These are phyloP conservation scores for Phytophthora nicotianae DNA, from an alignment of 352 stramenopile genomes.

Conservation along the genomic window DNA sequence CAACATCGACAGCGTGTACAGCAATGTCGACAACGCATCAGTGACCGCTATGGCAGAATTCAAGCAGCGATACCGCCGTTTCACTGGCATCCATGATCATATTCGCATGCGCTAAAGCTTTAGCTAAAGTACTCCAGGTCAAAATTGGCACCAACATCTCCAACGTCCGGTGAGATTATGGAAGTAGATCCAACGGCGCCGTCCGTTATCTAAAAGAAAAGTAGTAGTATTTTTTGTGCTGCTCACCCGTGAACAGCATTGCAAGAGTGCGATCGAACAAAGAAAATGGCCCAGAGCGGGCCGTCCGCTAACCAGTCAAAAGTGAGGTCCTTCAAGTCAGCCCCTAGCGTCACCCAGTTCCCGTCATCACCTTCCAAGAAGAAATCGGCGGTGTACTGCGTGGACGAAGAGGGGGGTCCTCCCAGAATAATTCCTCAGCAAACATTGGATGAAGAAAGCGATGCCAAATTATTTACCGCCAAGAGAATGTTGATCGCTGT, in stretches of 20 bases:
- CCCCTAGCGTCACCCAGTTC: constrained; percentile 5
- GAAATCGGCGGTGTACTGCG: constrained; percentile 24
- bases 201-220: too few relatives aligned
- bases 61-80: too few relatives aligned
- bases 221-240: too few relatives aligned
- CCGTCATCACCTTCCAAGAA: background rate
- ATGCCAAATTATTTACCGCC: constrained; percentile 17
- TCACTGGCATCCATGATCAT: too few relatives aligned
- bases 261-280: background rate
- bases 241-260: too few relatives aligned
- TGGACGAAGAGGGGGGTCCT: constrained; percentile 7
- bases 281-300: constrained; percentile 9
- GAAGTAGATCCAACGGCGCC: too few relatives aligned
- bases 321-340: constrained; percentile 6
- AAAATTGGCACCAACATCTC: background rate
- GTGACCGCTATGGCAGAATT: too few relatives aligned
- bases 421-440: background rate
- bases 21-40: too few relatives aligned
- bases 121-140: too few relatives aligned
- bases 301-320: background rate
- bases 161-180: background rate
- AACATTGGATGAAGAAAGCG: constrained; percentile 7
- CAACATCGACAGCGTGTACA: too few relatives aligned
- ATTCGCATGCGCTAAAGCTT: too few relatives aligned
- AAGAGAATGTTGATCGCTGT: constrained; percentile 22